Percentiles rank a stretch among this genome's conserved stretches.
Evolutionary conservation across 2,329 filamentous ascomycete species (phyloP).

Genomic region (Macrophomina pseudophaseolina): DNA sequence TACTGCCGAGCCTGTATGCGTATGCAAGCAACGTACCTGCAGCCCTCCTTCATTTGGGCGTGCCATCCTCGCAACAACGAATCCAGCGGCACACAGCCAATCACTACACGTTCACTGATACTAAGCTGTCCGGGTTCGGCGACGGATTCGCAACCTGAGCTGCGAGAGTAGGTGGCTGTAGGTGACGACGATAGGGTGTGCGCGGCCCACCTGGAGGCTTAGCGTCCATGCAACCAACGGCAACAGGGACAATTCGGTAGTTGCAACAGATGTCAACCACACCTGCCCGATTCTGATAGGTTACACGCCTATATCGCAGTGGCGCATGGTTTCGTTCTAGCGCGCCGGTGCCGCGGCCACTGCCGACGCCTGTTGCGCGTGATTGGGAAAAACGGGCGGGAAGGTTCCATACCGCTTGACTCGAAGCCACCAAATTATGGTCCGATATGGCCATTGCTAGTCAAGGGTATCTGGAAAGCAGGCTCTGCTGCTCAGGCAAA

Average conservation of each 20-base stretch:
- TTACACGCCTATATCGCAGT: background rate
- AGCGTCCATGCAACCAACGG: background rate
- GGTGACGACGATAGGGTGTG: background rate
- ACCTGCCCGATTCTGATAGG: slow-evolving; percentile 11
- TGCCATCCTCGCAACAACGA: background rate
- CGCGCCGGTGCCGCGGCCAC: background rate
- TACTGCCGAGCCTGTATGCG: slow-evolving; percentile 13
- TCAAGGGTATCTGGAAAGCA: background rate
- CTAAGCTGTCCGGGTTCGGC: background rate
- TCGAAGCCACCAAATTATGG: slow-evolving; percentile 6
- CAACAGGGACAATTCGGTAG: background rate
- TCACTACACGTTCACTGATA: background rate
- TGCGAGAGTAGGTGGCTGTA: background rate
- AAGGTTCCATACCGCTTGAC: slow-evolving; percentile 9
- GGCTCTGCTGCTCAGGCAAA: background rate
- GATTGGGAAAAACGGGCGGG: background rate
- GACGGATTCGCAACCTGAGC: background rate
- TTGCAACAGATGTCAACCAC: background rate
- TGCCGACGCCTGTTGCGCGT: slow-evolving; percentile 11
- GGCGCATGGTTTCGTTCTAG: background rate
- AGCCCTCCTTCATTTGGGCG: slow-evolving; percentile 16
- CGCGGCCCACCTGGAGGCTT: background rate
- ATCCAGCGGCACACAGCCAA: slow-evolving; percentile 1
- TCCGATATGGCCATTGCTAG: background rate
- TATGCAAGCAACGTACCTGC: slow-evolving; percentile 23